phyloP scores from a whole-genome alignment of 495 filamentous ascomycete species.

The Xylaria palmicola region DNA sequence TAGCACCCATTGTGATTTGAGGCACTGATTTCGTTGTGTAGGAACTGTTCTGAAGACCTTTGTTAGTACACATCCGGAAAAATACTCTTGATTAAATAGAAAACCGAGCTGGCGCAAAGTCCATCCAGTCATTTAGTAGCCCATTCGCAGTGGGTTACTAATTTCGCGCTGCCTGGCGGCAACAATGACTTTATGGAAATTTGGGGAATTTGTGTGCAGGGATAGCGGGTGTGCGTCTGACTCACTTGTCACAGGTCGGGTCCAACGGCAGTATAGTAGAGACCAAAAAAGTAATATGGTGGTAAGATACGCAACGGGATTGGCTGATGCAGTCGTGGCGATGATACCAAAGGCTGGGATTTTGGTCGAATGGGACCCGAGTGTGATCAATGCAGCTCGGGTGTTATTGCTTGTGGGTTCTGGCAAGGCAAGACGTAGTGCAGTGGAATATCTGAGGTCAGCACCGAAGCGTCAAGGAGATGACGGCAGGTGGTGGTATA shows the following conservation, averaged over 20 bases:
- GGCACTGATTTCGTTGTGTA: background rate
- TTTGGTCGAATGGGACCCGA: conserved; percentile 36
- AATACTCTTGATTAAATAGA: background rate
- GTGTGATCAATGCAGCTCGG: conserved; percentile 11
- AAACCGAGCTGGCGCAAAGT: background rate
- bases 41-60: background rate
- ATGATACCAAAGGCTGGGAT: conserved; percentile 35
- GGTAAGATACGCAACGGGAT: conserved; percentile 30
- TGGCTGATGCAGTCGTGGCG: conserved; percentile 34
- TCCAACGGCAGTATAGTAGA: conserved; percentile 31
- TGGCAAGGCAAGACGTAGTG: conserved; percentile 21
- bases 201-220: conserved; percentile 11
- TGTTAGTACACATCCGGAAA: background rate
- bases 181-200: conserved; percentile 20
- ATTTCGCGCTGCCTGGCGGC: conserved; percentile 19
- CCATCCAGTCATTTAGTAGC: background rate
- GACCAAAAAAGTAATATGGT: conserved; percentile 22
- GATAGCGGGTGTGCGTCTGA: conserved; percentile 35
- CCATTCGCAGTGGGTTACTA: background rate
- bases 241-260: conserved; percentile 39
- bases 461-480: conserved; percentile 34
- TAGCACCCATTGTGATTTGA: conserved; percentile 42
- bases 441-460: conserved; percentile 39
- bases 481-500: conserved; percentile 31
- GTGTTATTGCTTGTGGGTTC: conserved; percentile 18